Evolutionary conservation across 495 filamentous ascomycete genomes (phyloP), one percentile per base, ranked within the genome.

Genomic region (Tuber umbilicatum): DNA sequence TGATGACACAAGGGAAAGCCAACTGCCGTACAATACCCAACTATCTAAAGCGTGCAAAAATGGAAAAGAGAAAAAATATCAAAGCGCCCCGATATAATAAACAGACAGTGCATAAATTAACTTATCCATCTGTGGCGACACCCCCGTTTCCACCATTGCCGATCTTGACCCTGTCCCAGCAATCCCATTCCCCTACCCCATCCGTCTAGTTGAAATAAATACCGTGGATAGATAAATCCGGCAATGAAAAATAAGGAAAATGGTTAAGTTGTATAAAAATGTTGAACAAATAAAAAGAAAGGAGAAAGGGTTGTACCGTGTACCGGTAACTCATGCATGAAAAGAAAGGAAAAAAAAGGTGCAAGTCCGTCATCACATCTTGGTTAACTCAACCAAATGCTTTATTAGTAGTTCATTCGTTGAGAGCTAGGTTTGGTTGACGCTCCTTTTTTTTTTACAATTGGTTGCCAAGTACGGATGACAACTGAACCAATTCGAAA

Each of bases 181-280:
- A 27, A 64, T 64, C 27, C 41, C 41, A 14, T 42, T 19, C 17
- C 12, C 43, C 43, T 2, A 47, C 23, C 43, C 50, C 50, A 31
- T 60, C 50, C 55, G 27, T 64, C 55, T 64, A 64, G 27, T 64
- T 64, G n/a, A 64, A 64, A 35, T 16, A 64, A 64, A 64, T 64
- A 64, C 27, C 55, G 5, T 64, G 3, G 55, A 64, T 35, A 64
- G 31, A 64, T 35, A 64, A 35, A 64, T 35, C 55, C 55, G 12
- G 3, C 27, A 64, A 19, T n/a, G 31, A 27, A 35, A 64, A 64
- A 35, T 35, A 64, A 64, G 55, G 27, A 64, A 35, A 64, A 35
- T 27, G 2, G 27, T 64, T 35, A 64, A 64, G 55, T 64, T 16
- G 35, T 31, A 64, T 60, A 64, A 64, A 64, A 64, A 35, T 35